These are phyloP conservation scores for Escallonia rubra DNA, from an alignment of 129 eudicot species.

Conservation along the genomic window DNA sequence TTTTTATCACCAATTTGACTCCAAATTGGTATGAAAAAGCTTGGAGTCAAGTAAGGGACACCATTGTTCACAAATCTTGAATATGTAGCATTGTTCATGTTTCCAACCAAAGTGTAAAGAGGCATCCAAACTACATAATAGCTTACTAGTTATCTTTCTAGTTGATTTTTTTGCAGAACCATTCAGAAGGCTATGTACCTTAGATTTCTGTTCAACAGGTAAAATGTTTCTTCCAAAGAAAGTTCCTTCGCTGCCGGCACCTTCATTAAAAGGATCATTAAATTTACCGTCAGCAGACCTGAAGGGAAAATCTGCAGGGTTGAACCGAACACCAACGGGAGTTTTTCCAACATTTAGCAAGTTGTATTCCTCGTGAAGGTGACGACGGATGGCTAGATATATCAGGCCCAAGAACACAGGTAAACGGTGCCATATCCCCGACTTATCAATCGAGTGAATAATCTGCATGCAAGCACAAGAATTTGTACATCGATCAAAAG, in stretches of 20 bases:
- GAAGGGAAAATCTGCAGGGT: constrained; percentile 39
- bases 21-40: no score
- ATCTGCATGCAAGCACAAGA: constrained; percentile 25
- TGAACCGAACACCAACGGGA: constrained; percentile 31
- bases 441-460: constrained; percentile 39
- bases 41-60: no score
- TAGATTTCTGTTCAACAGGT: constrained; percentile 41
- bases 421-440: constrained; percentile 51
- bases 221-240: constrained; percentile 63
- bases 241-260: constrained; percentile 41
- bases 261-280: constrained; percentile 50
- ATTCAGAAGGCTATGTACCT: constrained; percentile 19
- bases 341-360: constrained; percentile 51
- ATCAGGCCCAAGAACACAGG: constrained; percentile 56
- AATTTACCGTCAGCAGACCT: constrained; percentile 41
- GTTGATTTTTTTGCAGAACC: no score
- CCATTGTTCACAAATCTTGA: no score
- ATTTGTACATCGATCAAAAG: no score
- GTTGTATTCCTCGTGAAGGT: constrained; percentile 46
- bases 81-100: no score
- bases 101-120: no score
- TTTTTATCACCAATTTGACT: no score
- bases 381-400: constrained; percentile 47
- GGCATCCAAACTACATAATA: no score
- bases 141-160: no score